These are phyloP conservation scores for Globisporangium cystogenes DNA, from an alignment of 352 stramenopile species.

Conservation along the genomic window DNA sequence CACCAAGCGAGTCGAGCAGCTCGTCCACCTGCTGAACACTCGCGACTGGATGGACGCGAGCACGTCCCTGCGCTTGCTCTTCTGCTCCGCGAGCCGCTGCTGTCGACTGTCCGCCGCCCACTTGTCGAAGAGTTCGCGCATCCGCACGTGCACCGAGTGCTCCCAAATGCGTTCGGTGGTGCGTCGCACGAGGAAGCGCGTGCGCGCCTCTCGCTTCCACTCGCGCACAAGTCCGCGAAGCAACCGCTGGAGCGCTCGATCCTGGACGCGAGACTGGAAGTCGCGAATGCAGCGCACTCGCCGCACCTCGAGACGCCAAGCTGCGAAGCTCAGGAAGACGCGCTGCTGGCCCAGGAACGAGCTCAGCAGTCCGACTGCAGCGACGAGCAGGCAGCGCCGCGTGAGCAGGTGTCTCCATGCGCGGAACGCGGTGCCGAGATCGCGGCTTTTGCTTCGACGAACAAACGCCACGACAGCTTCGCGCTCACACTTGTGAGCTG, in stretches of 20 bases:
- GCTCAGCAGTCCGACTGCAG: neutral
- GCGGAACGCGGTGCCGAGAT: neutral
- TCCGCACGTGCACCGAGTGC: conserved; percentile 23
- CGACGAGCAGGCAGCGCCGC: neutral
- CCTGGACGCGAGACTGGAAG: conserved; percentile 16
- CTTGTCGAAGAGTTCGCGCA: conserved; percentile 26
- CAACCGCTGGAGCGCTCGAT: neutral
- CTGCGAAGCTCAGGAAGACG: conserved; percentile 14
- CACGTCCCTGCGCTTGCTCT: conserved; percentile 15
- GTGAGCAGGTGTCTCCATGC: neutral
- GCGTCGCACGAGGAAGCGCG: conserved; percentile 22
- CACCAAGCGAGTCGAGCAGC: conserved; percentile 17
- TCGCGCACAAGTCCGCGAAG: conserved; percentile 7
- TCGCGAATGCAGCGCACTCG: conserved; percentile 12
- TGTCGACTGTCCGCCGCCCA: conserved; percentile 18
- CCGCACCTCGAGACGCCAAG: conserved; percentile 15
- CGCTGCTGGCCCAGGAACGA: conserved; percentile 6
- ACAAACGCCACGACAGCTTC: neutral
- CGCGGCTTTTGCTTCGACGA: neutral
- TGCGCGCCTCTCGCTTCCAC: conserved; percentile 21
- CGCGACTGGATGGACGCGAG: conserved; percentile 27
- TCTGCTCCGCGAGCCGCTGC: conserved; percentile 9
- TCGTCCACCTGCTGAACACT: conserved; percentile 31
- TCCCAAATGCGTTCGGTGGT: conserved; percentile 34
- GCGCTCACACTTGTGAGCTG: neutral